A percentile compares a stretch with the other conserved stretches of the same genome.
phyloP scores from a whole-genome alignment of 345 rosid species.

The Euphorbia lathyris region DNA sequence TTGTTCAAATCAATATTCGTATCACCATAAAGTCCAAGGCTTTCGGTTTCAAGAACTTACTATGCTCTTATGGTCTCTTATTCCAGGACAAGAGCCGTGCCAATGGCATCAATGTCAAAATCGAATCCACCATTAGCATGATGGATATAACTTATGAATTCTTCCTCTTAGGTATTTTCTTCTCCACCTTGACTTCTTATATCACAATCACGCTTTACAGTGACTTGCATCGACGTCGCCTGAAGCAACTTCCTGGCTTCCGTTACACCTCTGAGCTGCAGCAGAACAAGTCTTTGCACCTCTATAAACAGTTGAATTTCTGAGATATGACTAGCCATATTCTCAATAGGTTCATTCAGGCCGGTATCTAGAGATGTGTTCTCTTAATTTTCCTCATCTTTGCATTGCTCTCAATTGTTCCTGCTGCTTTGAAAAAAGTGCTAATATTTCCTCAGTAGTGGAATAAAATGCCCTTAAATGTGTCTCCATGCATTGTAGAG shows the following conservation, averaged over 20 bases:
- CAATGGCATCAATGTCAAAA: constrained; percentile 68
- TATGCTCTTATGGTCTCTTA: constrained; percentile 66
- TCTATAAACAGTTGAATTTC: constrained; percentile 22
- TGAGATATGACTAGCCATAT: constrained; percentile 29
- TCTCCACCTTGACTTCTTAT: constrained; percentile 62
- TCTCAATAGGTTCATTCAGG: constrained; percentile 37
- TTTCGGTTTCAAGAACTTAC: constrained; percentile 74
- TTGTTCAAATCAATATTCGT: constrained; percentile 38
- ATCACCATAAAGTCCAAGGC: constrained; percentile 46
- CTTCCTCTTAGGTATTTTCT: constrained; percentile 78
- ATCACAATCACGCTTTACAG: constrained; percentile 86
- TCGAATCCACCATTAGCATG: constrained; percentile 67
- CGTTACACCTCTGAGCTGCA: constrained; percentile 41
- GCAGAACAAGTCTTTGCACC: constrained; percentile 47
- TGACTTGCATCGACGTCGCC: constrained; percentile 68
- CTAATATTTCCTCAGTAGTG: constrained; percentile 81
- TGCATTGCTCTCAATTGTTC: constrained; percentile 93
- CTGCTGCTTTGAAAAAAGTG: constrained; percentile 83
- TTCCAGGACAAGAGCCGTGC: constrained; percentile 50
- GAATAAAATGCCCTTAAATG: constrained; percentile 92
- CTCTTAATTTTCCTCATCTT: constrained; percentile 85
- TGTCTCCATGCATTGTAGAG: constrained; percentile 71
- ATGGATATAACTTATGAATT: constrained; percentile 47
- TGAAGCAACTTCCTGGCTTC: constrained; percentile 40
- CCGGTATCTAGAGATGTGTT: constrained; percentile 68